These are phyloP conservation scores for Penicillium pancosmium DNA, from an alignment of 495 filamentous ascomycete species.

Conservation along the genomic window DNA sequence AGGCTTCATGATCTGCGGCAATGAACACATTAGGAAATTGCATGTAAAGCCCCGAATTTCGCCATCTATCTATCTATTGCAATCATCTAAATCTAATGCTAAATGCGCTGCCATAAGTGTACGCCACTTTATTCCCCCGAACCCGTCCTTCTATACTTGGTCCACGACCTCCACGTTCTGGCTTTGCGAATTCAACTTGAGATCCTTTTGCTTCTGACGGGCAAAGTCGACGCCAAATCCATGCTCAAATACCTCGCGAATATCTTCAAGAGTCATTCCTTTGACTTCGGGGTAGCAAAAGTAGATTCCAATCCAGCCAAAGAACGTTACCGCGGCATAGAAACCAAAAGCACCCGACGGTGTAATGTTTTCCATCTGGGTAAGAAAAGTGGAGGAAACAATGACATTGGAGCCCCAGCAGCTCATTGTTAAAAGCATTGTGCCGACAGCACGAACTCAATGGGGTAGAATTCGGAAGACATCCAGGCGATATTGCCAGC, in stretches of 20 bases:
- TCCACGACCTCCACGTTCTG: neutral
- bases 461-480: slow-evolving; percentile 47
- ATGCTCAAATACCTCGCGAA: slow-evolving; percentile 44
- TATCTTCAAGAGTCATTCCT: slow-evolving; percentile 48
- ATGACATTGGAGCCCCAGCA: slow-evolving; percentile 53
- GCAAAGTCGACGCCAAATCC: slow-evolving; percentile 45
- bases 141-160: neutral
- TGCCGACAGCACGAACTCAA: slow-evolving; percentile 51
- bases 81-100: slow-evolving; percentile 1
- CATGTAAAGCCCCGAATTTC: neutral
- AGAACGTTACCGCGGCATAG: slow-evolving; percentile 46
- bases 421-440: slow-evolving; percentile 47
- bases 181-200: neutral
- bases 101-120: neutral
- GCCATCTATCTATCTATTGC: slow-evolving; percentile 1
- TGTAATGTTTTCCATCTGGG: slow-evolving; percentile 46
- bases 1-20: neutral
- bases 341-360: slow-evolving; percentile 52
- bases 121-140: neutral
- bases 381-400: slow-evolving; percentile 50
- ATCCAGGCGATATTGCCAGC: slow-evolving; percentile 53
- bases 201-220: slow-evolving; percentile 31
- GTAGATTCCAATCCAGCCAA: slow-evolving; percentile 45
- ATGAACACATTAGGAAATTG: neutral
- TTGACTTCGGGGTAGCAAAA: slow-evolving; percentile 50